Conservation (phyloP, 1,284 basidiomycete genomes). For the Moniliella sp. region DNA sequence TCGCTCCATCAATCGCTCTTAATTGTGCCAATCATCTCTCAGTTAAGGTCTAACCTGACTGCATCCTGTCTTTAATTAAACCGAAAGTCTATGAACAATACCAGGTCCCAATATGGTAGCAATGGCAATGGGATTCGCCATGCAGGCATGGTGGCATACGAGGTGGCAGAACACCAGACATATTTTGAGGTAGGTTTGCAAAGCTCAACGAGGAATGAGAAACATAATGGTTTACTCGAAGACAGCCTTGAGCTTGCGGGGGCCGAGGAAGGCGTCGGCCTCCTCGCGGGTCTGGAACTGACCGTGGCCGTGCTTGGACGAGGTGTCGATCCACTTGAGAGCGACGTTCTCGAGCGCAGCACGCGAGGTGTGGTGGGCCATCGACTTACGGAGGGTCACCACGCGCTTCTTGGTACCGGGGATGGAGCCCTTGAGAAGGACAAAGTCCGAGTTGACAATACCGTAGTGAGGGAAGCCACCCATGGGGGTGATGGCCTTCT, state of each 20-base stretch:
- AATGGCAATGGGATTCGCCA: too few species aligned
- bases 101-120: too few species aligned
- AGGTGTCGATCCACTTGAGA: conserved; percentile 96
- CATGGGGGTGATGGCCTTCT: conserved; percentile 85
- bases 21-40: too few species aligned
- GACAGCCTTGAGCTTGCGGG: conserved; percentile 29
- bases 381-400: conserved; percentile 43
- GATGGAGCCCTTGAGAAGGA: conserved; percentile 56
- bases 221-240: conserved; percentile 8
- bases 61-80: too few species aligned
- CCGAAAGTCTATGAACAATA: too few species aligned
- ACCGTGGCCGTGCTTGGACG: conserved; percentile 70
- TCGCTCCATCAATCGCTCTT: too few species aligned
- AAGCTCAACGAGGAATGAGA: too few species aligned
- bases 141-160: too few species aligned
- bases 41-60: too few species aligned
- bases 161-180: too few species aligned
- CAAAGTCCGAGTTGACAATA: conserved; percentile 91
- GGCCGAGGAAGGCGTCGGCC: conserved; percentile 80
- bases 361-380: conserved; percentile 31
- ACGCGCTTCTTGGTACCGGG: conserved; percentile 96
- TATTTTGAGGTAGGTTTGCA: too few species aligned
- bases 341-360: conserved; percentile 66
- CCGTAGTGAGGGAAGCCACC: conserved; percentile 98
- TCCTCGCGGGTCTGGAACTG: conserved; percentile 84